Conservation (phyloP, 2,329 filamentous ascomycete species). For the Simplicillium sp. region DNA sequence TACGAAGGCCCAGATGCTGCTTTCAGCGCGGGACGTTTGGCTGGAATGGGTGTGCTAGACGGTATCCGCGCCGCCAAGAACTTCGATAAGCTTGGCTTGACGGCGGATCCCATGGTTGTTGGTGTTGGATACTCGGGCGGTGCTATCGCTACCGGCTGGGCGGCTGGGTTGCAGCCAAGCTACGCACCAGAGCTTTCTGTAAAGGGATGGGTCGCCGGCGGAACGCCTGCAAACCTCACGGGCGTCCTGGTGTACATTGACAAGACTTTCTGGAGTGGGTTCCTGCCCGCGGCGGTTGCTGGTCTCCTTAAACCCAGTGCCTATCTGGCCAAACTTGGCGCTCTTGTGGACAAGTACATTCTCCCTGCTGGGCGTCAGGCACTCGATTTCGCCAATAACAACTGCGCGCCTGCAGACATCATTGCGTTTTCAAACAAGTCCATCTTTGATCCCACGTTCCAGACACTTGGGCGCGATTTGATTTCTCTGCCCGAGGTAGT, state of each 20-base stretch:
- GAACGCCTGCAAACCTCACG: constrained; percentile 6
- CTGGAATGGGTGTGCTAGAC: constrained; percentile 6
- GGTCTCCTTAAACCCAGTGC: constrained; percentile 20
- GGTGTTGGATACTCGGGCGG: constrained; percentile 5
- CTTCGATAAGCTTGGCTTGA: constrained; percentile 2
- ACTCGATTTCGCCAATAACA: constrained; percentile 1
- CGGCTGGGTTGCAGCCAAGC: constrained; percentile 3
- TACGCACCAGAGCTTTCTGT: constrained; percentile 4
- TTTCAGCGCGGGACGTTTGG: constrained; percentile 1
- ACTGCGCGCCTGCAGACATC: constrained; percentile 4
- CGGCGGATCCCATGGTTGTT: constrained; percentile 4
- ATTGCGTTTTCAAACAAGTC: constrained; percentile 3
- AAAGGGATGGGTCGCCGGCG: constrained; percentile 3
- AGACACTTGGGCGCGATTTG: constrained; percentile 4
- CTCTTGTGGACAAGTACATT: background rate
- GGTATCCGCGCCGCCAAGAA: constrained; percentile 5
- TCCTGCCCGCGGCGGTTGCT: constrained; percentile 1
- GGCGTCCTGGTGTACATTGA: constrained; percentile 1
- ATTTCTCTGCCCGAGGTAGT: constrained; percentile 1
- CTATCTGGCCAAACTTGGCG: constrained; percentile 2
- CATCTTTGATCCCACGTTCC: constrained; percentile 2
- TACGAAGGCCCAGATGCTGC: constrained; percentile 6
- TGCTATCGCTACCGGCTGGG: constrained; percentile 6
- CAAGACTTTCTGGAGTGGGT: constrained; percentile 1
- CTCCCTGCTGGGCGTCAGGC: background rate